Base-by-base conservation (phyloP, 1,284 basidiomycete genomes). In the Coriolopsis trogii region DNA sequence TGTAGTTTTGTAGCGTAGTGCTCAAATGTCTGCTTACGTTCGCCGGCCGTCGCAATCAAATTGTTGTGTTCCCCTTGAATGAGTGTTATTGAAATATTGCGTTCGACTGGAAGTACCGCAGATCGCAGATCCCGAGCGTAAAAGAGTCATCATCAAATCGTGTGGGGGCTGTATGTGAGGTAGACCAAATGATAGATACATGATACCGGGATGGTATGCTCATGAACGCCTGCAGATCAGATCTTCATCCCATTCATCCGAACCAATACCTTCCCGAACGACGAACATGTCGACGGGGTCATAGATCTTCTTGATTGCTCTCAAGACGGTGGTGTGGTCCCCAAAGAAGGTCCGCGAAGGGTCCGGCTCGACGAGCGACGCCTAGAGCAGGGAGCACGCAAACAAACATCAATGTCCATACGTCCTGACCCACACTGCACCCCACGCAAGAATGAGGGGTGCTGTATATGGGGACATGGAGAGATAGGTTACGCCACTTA, bases 321-420 rank as follows among this genome's bases (percentile, higher is more conserved):
- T 71, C 37, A 79, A 54, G 16, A 55, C 58, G 3, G 58, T 23
- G 43, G 78, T 77, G 54, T 80, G 74, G 6, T 66, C 53, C 0
- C 78, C 77, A 53, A 76, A 81, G 63, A 77, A 79, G 0, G 72
- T 66, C 4, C 65, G 53, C 55, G 72, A 63, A 49, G 68, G 73
- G 36, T 78, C 57, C 3, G 62, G 43, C 52, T 80, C 64, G 33
- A 72, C 73, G 15, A 70, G 55, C 0, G 72, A 74, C 4, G 70
- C 76, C 77, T 77, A 21, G 10, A 39, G 15, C 8, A 41, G 12
- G 10, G 20, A 9, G n/a, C 12, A 36, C 33, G n/a, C n/a, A n/a
- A n/a, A n/a, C n/a, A n/a, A n/a, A n/a, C n/a, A n/a, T n/a, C n/a
- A n/a, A n/a, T n/a, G n/a, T n/a, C n/a, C n/a, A n/a, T n/a, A n/a